Evolutionary conservation across 2,329 filamentous ascomycete species (phyloP), one percentile per base, ranked within the genome.

Genomic region (Pseudopithomyces chartarum): DNA sequence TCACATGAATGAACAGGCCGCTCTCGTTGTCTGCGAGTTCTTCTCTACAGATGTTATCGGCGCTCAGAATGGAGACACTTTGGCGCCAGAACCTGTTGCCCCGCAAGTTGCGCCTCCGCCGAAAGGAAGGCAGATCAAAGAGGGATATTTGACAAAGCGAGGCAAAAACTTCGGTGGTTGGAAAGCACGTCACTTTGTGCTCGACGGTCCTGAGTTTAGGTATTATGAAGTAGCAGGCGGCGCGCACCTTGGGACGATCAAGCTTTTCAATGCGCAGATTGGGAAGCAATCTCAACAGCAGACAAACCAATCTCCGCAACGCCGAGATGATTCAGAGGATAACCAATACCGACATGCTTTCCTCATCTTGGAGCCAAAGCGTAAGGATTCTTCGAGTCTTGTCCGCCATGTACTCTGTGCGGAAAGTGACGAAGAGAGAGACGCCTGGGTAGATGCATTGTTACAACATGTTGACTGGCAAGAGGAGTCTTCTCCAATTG

Each of bases 151-250:
- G 48, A 98, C 95, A 1, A 99, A 99, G 80, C 87, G 91, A 65
- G 95, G 95, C 47, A 99, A 99, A 82, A 98, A 98, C 70, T 99
- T 99, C 78, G 95, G 95, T 50, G 95, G 95, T 47, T 99, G 95
- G 95, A 99, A 99, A 77, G 93, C 92, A 11, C 80, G 88, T 55
- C 90, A 86, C 68, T 90, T 90, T 68, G 82, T 89, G 13, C 79
- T 91, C 3, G 85, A 90, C 65, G 87, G 87, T 10, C 84, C 88
- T 5, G 82, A 88, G 55, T 79, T 99, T 67, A 92, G 90, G 67
- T 99, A 99, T 73, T 98, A 91, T 68, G 95, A 99, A 76, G 87
- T 90, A 1, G 92, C 92, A 2, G 93, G 94, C 47, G 95, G 95
- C 43, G 87, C 92, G 15, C 92, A 97, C 73, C 80, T 98, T 38